Evolutionary conservation across 495 filamentous ascomycete species (phyloP), one percentile per base, ranked within the genome.

Genomic region (Daldinia concentrica): DNA sequence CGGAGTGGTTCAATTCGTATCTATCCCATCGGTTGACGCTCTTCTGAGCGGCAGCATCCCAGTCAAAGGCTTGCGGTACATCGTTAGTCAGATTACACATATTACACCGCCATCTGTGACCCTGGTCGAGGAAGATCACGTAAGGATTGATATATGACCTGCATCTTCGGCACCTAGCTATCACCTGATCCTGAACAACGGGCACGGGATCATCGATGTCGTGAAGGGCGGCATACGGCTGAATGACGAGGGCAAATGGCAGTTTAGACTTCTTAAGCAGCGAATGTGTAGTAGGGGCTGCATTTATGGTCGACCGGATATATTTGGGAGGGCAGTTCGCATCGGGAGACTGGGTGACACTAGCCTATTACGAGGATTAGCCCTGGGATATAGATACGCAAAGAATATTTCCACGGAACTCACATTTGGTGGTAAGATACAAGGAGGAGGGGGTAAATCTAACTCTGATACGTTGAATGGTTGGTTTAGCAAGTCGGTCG

Each of bases 11-110:
- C 58, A 99, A 86, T 76, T 99, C 95, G 22, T 92, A 85, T 65
- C 95, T 86, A 78, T 95, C 88, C 87, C 95, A 93, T 72, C 95
- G 82, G 78, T 99, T 96, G 24, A 95, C 88, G 27, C 88, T 90
- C 85, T 95, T 94, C 79, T 98, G 94, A 56, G 92, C 82, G 14
- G 93, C 89, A 39, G 92, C 89, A 81, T 99, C 96, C 95, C 95
- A 99, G 79, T 99, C 95, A 69, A 98, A 99, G 5, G 94, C 94
- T 81, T 98, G 96, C 8, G 95, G 95, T 15, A 99, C 96, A 75
- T 99, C 95, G 77, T 98, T 99, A 61, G 94, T 98, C 63, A 99
- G 84, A 79, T 97, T 98, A 77, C 95, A 99, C 95, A 99, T 98
- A 81, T 99, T 99, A 82, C 95, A 99, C 63, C 95, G 90, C 95